A percentile compares a stretch with the other conserved stretches of the same genome.
phyloP scores from a whole-genome alignment of 306 rosid genomes.

The Cicer arietinum region DNA sequence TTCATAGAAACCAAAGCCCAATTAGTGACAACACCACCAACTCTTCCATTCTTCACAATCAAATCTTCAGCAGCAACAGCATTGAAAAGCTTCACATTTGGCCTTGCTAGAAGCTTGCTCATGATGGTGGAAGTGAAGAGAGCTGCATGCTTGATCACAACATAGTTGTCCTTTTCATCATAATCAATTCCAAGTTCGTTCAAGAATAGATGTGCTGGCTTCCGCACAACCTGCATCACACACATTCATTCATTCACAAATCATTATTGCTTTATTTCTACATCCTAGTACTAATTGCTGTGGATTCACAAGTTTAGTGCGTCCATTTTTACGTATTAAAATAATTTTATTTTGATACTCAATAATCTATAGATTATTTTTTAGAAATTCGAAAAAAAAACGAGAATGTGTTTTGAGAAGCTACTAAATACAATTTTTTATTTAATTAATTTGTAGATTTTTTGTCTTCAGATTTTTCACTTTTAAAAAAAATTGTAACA shows the following conservation, averaged over 20 bases:
- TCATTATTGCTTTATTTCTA: background rate
- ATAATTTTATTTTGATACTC: too few species aligned
- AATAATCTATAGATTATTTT: too few species aligned
- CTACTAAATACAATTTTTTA: too few species aligned
- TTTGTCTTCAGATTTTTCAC: too few species aligned
- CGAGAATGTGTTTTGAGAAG: too few species aligned
- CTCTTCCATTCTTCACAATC: slow-evolving; percentile 74
- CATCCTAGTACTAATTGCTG: too few species aligned
- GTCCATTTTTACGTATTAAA: too few species aligned
- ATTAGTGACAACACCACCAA: slow-evolving; percentile 85
- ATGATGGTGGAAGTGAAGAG: slow-evolving; percentile 92
- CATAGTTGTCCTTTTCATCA: slow-evolving; percentile 82
- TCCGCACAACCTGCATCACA: slow-evolving; percentile 58
- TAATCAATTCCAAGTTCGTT: slow-evolving; percentile 74
- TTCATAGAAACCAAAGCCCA: slow-evolving; percentile 95
- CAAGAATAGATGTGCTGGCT: slow-evolving; percentile 79
- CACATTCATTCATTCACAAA: too few species aligned
- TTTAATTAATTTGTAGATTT: too few species aligned
- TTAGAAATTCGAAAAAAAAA: too few species aligned
- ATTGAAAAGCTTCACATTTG: slow-evolving; percentile 91
- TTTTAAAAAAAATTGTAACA: too few species aligned
- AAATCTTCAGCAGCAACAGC: slow-evolving; percentile 88
- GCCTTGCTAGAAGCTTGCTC: slow-evolving; percentile 82
- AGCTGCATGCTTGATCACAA: slow-evolving; percentile 87
- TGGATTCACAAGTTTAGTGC: too few species aligned